A percentile compares a stretch with the other conserved stretches of the same genome.
Evolutionary conservation across 345 rosid species (phyloP).

Genomic region (Gynandropsis gynandra): DNA sequence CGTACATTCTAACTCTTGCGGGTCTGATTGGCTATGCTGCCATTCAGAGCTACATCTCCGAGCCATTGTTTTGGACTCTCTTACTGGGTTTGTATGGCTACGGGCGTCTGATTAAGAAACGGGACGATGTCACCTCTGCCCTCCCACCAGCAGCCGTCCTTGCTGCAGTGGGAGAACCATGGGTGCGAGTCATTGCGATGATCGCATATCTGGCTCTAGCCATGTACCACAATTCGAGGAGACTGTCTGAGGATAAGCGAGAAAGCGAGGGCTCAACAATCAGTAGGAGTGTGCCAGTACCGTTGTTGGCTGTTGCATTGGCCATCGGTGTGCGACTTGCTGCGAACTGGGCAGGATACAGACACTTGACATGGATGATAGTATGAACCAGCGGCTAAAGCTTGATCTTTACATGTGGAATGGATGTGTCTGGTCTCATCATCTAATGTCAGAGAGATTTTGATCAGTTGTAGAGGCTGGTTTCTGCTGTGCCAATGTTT

Average conservation of each 20-base stretch:
- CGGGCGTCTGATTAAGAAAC: constrained; percentile 51
- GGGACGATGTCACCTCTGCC: constrained; percentile 72
- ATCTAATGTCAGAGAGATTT: neutral
- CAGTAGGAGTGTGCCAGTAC: constrained; percentile 41
- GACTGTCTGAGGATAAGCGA: constrained; percentile 31
- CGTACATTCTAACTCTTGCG: constrained; percentile 49
- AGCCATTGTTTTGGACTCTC: constrained; percentile 75
- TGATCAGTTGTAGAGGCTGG: neutral
- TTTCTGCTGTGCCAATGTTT: neutral
- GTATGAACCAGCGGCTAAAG: constrained; percentile 30
- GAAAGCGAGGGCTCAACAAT: constrained; percentile 30
- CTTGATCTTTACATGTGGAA: too few relatives aligned
- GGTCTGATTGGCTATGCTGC: constrained; percentile 76
- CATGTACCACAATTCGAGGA: constrained; percentile 52
- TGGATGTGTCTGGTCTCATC: too few relatives aligned
- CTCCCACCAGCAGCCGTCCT: constrained; percentile 71
- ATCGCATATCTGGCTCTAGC: constrained; percentile 56
- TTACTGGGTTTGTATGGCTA: constrained; percentile 54
- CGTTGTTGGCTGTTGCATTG: constrained; percentile 59
- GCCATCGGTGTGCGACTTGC: constrained; percentile 78
- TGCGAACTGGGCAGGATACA: constrained; percentile 83
- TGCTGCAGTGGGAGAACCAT: constrained; percentile 83
- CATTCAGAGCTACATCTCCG: constrained; percentile 63
- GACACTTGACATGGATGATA: constrained; percentile 93
- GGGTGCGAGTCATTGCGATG: constrained; percentile 65